phyloP scores from a whole-genome alignment of 139 green algal genomes.

The Ettlia oleoabundans region DNA sequence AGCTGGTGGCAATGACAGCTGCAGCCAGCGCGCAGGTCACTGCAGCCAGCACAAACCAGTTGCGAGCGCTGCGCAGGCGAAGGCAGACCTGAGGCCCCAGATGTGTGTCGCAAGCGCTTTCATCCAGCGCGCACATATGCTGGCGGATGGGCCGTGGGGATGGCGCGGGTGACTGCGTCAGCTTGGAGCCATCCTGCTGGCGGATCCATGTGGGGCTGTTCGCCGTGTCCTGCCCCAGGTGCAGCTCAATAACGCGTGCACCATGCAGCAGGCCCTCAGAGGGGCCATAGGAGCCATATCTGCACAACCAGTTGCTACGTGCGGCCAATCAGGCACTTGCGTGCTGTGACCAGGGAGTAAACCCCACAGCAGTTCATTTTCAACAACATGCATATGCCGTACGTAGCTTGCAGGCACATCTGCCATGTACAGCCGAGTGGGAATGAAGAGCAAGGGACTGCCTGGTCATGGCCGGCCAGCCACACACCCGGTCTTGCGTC shows the following conservation, averaged over 20 bases:
- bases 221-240: neutral
- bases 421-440: no score
- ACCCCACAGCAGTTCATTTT: no score
- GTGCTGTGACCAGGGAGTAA: no score
- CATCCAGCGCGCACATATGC: neutral
- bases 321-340: no score
- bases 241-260: slow-evolving; percentile 33
- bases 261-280: slow-evolving; percentile 8
- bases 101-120: neutral
- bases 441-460: no score
- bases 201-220: slow-evolving; percentile 17
- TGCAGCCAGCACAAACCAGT: neutral
- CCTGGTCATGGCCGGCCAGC: no score
- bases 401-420: no score
- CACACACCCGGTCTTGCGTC: slow-evolving; percentile 5
- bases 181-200: slow-evolving; percentile 1
- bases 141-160: neutral
- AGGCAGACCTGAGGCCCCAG: slow-evolving; percentile 3
- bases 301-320: no score
- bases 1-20: neutral
- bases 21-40: neutral
- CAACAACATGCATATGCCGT: no score
- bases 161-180: neutral
- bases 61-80: neutral
- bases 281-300: slow-evolving; percentile 23